Conservation (phyloP, 1,284 basidiomycete genomes). For the Boletellus sp. region DNA sequence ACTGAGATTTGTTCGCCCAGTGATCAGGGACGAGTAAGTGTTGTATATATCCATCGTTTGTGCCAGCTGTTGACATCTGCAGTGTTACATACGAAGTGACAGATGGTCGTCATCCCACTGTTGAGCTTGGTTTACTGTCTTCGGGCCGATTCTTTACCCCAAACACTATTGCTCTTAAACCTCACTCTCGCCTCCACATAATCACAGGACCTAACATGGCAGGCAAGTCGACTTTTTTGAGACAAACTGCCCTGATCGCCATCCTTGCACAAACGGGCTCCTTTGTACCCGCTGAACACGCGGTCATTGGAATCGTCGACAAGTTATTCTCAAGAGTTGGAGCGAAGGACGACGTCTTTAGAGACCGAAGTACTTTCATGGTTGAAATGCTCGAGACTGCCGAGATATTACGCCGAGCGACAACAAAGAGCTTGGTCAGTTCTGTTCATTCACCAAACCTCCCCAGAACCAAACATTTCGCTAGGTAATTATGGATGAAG, state of each 20-base stretch:
- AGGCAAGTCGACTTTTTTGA: constrained; percentile 88
- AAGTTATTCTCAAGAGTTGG: constrained; percentile 92
- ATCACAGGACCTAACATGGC: constrained; percentile 98
- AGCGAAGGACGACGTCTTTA: constrained; percentile 91
- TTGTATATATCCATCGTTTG: constrained; percentile 2
- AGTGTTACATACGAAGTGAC: constrained; percentile 67
- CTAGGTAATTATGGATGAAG: constrained; percentile 96
- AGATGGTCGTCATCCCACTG: constrained; percentile 88
- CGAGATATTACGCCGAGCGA: constrained; percentile 80
- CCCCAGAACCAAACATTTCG: constrained; percentile 1
- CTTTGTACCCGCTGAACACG: constrained; percentile 86
- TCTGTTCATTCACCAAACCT: neutral
- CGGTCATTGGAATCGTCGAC: constrained; percentile 84
- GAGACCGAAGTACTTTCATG: constrained; percentile 93
- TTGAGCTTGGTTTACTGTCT: constrained; percentile 83
- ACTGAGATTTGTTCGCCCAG: constrained; percentile 73
- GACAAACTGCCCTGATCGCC: constrained; percentile 87
- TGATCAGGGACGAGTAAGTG: constrained; percentile 67
- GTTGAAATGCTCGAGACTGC: constrained; percentile 87
- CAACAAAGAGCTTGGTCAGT: constrained; percentile 73
- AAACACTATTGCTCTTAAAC: constrained; percentile 70
- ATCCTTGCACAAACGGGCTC: constrained; percentile 92
- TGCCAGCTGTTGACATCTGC: constrained; percentile 1
- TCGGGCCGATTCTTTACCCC: constrained; percentile 77
- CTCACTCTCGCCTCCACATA: constrained; percentile 63